A percentile compares a stretch with the other conserved stretches of the same genome.
Evolutionary conservation across 495 filamentous ascomycete genomes (phyloP).

Genomic region (Pseudevernia furfuracea): DNA sequence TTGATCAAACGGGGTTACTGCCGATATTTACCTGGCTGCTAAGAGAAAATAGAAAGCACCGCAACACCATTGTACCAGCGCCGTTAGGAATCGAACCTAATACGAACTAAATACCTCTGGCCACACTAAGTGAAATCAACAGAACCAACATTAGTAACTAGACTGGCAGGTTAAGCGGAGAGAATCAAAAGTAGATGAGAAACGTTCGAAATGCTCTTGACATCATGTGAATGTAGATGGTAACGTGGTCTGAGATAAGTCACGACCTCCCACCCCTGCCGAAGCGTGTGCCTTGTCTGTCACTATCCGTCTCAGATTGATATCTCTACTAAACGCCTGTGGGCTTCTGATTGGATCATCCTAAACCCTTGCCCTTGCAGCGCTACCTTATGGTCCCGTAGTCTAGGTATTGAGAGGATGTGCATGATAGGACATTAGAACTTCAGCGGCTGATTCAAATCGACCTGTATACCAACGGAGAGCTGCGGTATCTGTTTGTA

Average conservation of each 20-base stretch:
- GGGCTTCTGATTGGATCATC: not conserved
- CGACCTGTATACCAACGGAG: conserved; percentile 40
- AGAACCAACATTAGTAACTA: not conserved
- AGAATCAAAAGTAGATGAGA: not conserved
- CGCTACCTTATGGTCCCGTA: not conserved
- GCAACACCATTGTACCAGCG: too few relatives aligned
- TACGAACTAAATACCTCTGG: too few relatives aligned
- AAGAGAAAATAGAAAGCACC: too few relatives aligned
- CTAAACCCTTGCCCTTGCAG: not conserved
- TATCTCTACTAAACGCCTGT: not conserved
- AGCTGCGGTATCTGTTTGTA: conserved; percentile 51
- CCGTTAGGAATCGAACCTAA: too few relatives aligned
- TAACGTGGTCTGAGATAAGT: not conserved
- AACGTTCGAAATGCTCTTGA: not conserved
- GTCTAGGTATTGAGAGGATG: not conserved
- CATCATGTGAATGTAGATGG: not conserved
- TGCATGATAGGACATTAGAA: not conserved
- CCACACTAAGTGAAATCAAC: not conserved
- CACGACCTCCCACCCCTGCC: not conserved
- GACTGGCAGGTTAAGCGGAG: too few relatives aligned
- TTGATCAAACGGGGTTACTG: not conserved
- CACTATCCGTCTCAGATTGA: not conserved
- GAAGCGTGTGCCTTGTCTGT: not conserved
- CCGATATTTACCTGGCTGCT: not conserved
- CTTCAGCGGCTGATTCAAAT: conserved; percentile 33